These are phyloP conservation scores for Bacidia gigantensis DNA, from an alignment of 495 filamentous ascomycete species.

Conservation along the genomic window DNA sequence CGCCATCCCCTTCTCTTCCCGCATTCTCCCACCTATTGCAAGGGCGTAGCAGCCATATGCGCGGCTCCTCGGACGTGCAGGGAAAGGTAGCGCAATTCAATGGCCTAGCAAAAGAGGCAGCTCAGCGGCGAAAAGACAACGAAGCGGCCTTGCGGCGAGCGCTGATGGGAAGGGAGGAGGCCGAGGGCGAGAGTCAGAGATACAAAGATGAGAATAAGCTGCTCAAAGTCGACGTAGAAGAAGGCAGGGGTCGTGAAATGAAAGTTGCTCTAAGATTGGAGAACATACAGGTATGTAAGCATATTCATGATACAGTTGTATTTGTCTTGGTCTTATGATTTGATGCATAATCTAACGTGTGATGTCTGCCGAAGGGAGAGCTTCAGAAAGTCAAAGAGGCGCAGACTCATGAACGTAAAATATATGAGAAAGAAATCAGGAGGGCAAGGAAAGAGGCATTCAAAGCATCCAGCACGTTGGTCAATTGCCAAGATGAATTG, in stretches of 20 bases:
- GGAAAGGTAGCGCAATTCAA: conserved; percentile 80
- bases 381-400: conserved; percentile 62
- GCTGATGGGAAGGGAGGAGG: conserved; percentile 73
- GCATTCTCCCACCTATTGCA: conserved; percentile 29
- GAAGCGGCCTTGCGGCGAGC: conserved; percentile 67
- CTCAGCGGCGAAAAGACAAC: conserved; percentile 43
- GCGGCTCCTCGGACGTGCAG: conserved; percentile 58
- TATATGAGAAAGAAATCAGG: conserved; percentile 77
- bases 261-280: conserved; percentile 67
- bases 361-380: conserved; percentile 45
- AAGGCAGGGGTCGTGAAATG: conserved; percentile 57
- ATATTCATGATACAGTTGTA: no score
- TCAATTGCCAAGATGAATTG: conserved; percentile 73
- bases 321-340: neutral
- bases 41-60: conserved; percentile 20
- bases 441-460: conserved; percentile 74
- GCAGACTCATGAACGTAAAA: conserved; percentile 51
- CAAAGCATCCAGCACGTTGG: conserved; percentile 59
- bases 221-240: conserved; percentile 45
- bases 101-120: conserved; percentile 47
- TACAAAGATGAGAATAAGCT: conserved; percentile 42
- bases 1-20: conserved; percentile 39
- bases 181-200: conserved; percentile 51
- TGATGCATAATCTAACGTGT: neutral
- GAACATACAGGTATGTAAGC: conserved; percentile 48